Evolutionary conservation across 2,329 filamentous ascomycete genomes (phyloP), one percentile per base, ranked within the genome.

Genomic region (Massarina eburnea): DNA sequence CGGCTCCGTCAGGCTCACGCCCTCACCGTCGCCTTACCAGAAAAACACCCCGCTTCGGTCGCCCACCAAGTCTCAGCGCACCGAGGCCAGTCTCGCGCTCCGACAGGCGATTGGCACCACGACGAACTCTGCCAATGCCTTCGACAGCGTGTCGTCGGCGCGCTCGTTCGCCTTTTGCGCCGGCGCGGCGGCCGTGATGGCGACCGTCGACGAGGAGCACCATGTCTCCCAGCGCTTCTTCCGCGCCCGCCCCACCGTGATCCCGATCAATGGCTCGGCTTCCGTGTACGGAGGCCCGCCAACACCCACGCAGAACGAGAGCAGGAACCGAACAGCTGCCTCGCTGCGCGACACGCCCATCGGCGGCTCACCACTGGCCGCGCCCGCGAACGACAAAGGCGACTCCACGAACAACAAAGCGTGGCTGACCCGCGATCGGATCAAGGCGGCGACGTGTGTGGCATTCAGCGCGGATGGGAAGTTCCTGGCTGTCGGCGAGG

Each of bases 401-500:
- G 91, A 96, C 38, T 76, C 73, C 24, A 74, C 73, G 6, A 73
- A 65, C 32, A 84, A 81, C 41, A 89, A 85, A 67, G 89, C 86
- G 10, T 92, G 89, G 86, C 91, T 89, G 1, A 94, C 89, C 44
- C 84, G 89, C 54, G 94, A 97, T 70, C 84, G 91, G 55, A 91
- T 97, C 66, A 97, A 97, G 73, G 89, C 94, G 15, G 90, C 91
- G 2, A 96, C 91, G 4, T 95, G 91, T 62, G 81, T 99, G 20
- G 86, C 90, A 18, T 80, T 99, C 54, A 96, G 91, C 64, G 83
- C 85, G 1, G 91, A 96, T 71, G 91, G 89, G 24, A 87, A 83
- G 58, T 95, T 88, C 65, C 77, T 99, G 41, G 94, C 92, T 8
- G 88, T 97, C 3, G 94, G 94, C 60, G 94, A 99, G 75, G 81